Evolutionary conservation across 2,329 filamentous ascomycete species (phyloP).

Genomic region (Colletotrichum liriopes): DNA sequence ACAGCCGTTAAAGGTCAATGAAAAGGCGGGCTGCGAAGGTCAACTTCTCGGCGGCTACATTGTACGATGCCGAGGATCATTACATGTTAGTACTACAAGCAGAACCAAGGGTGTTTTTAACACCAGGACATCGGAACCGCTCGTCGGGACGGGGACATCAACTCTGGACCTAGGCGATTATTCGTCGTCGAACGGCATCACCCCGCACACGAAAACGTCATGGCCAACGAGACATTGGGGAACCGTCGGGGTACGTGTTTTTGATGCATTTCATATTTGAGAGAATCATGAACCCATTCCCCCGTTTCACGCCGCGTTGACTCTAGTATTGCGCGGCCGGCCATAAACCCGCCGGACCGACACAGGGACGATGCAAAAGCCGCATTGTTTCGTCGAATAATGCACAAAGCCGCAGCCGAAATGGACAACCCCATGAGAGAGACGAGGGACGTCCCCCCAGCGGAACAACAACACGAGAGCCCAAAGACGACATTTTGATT

Average conservation of each 20-base stretch:
- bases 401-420: conserved; percentile 40
- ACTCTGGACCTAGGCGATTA: background rate
- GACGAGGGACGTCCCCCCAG: conserved; percentile 31
- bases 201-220: conserved; percentile 9
- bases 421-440: conserved; percentile 28
- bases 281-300: conserved; percentile 46
- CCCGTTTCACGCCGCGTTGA: conserved; percentile 45
- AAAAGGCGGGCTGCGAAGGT: too few relatives aligned
- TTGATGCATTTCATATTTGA: conserved; percentile 44
- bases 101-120: too few relatives aligned
- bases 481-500: conserved; percentile 42
- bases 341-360: conserved; percentile 29
- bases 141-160: background rate
- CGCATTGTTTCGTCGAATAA: conserved; percentile 37
- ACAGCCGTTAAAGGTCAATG: too few relatives aligned
- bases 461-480: conserved; percentile 30
- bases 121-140: too few relatives aligned
- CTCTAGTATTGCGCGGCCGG: conserved; percentile 41
- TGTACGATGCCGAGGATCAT: too few relatives aligned
- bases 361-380: conserved; percentile 43
- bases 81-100: too few relatives aligned
- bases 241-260: conserved; percentile 26
- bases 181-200: background rate
- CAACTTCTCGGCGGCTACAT: too few relatives aligned
- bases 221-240: conserved; percentile 6